A percentile compares a stretch with the other conserved stretches of the same genome.
phyloP scores from a whole-genome alignment of 306 rosid species.

The Potentilla sterilis region DNA sequence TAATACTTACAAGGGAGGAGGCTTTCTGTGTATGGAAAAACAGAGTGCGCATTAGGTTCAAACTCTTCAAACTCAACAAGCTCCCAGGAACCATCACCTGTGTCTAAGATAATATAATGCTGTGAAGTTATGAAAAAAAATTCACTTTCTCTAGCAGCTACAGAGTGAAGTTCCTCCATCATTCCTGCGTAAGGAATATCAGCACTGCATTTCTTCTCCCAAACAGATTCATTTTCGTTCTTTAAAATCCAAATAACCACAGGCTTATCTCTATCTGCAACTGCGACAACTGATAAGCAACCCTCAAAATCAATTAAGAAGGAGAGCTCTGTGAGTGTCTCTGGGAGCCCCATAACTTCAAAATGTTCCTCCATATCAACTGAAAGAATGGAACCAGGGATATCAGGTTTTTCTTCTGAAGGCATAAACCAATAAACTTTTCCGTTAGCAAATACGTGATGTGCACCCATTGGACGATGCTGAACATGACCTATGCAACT shows the following conservation, averaged over 20 bases:
- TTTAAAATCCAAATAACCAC: slow-evolving; percentile 20
- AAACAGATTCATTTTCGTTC: slow-evolving; percentile 8
- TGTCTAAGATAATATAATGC: slow-evolving; percentile 10
- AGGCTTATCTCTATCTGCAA: slow-evolving; percentile 8
- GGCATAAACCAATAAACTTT: slow-evolving; percentile 34
- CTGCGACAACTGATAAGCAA: slow-evolving; percentile 21
- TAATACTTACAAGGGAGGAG: slow-evolving; percentile 33
- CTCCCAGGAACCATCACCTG: slow-evolving; percentile 8
- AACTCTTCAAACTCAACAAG: not conserved
- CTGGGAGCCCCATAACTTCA: slow-evolving; percentile 20
- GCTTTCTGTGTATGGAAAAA: slow-evolving; percentile 19
- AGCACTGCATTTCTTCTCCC: slow-evolving; percentile 23
- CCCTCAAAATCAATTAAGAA: slow-evolving; percentile 27
- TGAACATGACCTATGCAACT: slow-evolving; percentile 23
- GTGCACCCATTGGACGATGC: slow-evolving; percentile 26
- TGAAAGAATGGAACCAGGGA: slow-evolving; percentile 20
- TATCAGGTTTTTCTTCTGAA: slow-evolving; percentile 13
- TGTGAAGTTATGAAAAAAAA: slow-evolving; percentile 25
- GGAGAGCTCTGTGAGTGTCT: slow-evolving; percentile 7
- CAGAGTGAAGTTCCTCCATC: slow-evolving; percentile 17
- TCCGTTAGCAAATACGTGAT: slow-evolving; percentile 20
- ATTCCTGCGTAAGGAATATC: slow-evolving; percentile 2
- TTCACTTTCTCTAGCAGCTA: slow-evolving; percentile 16
- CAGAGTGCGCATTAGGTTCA: slow-evolving; percentile 10
- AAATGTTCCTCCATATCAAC: slow-evolving; percentile 26